These are phyloP conservation scores for Coccomyxa subellipsoidea DNA, from an alignment of 163 green algal genomes.

Conservation along the genomic window DNA sequence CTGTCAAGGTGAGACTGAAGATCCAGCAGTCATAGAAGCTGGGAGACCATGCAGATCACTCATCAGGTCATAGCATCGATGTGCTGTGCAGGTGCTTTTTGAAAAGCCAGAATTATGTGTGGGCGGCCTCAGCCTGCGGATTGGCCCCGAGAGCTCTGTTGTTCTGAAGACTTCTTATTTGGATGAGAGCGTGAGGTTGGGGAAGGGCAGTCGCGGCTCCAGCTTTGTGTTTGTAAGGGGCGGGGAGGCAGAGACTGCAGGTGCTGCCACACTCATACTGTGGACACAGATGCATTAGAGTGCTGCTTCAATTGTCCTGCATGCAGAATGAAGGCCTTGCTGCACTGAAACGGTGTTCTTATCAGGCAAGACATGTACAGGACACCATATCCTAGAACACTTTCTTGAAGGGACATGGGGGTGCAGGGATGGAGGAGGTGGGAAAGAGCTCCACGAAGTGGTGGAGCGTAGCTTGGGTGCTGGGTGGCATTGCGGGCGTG, in stretches of 20 bases:
- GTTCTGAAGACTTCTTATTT: slow-evolving; percentile 76
- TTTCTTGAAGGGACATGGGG: no score
- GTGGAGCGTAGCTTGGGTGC: neutral
- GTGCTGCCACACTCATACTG: slow-evolving; percentile 33
- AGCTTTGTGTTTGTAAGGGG: slow-evolving; percentile 73
- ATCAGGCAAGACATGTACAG: no score
- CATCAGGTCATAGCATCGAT: no score
- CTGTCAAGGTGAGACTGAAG: slow-evolving; percentile 49
- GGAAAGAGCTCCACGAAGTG: neutral
- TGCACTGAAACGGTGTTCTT: no score
- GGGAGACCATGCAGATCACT: no score
- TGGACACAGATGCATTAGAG: no score
- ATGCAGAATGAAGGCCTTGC: no score
- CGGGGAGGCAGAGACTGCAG: slow-evolving; percentile 45
- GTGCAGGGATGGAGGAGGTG: neutral
- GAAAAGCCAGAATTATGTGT: slow-evolving; percentile 62
- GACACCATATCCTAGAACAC: no score
- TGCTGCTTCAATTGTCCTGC: no score
- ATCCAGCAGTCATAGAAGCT: no score
- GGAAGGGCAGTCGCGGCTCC: slow-evolving; percentile 63
- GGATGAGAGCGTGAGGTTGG: slow-evolving; percentile 76
- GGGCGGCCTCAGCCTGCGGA: slow-evolving; percentile 41
- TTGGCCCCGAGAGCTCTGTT: slow-evolving; percentile 52
- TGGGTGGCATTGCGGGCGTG: neutral
- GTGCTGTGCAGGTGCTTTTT: slow-evolving; percentile 59